These are phyloP conservation scores for Fusarium austroafricanum DNA, from an alignment of 2,329 filamentous ascomycete species.

Conservation along the genomic window DNA sequence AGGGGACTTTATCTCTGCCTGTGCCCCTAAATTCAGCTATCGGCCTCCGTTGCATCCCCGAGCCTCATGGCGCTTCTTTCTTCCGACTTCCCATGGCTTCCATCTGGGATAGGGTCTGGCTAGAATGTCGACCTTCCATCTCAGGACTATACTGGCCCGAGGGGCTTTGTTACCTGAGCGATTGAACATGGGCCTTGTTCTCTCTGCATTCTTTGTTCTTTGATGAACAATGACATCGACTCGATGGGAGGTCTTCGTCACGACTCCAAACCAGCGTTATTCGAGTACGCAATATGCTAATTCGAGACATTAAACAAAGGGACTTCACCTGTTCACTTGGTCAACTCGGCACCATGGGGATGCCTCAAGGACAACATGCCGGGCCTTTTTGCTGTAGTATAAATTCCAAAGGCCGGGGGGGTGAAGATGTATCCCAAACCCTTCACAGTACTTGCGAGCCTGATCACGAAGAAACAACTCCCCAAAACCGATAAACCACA, in stretches of 20 bases:
- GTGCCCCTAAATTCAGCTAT: constrained; percentile 19
- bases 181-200: too few species aligned
- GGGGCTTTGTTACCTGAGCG: too few species aligned
- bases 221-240: neutral
- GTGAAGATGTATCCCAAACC: neutral
- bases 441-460: neutral
- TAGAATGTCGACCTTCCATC: constrained; percentile 6
- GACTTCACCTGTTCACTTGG: neutral
- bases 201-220: neutral
- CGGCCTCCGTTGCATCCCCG: constrained; percentile 5
- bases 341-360: too few species aligned
- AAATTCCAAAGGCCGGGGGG: neutral
- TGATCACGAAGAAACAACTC: neutral
- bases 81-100: constrained; percentile 39
- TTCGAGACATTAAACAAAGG: neutral
- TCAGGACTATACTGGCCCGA: neutral
- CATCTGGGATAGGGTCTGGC: constrained; percentile 2
- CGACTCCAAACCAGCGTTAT: neutral
- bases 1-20: constrained; percentile 22
- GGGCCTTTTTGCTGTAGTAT: neutral
- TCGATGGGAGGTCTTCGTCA: neutral
- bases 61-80: constrained; percentile 41
- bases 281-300: constrained; percentile 7
- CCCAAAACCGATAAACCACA: neutral
- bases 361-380: neutral